phyloP scores from a whole-genome alignment of 2,329 filamentous ascomycete species.

The Trematosphaeria pertusa region DNA sequence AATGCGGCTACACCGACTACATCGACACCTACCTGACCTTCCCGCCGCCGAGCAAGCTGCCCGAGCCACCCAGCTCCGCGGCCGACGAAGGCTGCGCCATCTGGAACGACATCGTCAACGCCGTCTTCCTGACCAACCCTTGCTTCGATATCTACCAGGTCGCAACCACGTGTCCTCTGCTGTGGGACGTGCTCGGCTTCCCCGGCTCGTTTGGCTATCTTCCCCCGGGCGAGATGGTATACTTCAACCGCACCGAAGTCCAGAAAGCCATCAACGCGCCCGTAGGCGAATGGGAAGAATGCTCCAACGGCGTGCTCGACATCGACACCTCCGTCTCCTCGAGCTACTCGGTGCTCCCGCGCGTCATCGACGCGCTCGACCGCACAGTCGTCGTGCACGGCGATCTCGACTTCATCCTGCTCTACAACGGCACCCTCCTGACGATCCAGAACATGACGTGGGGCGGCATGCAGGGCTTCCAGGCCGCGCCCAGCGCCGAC shows the following conservation, averaged over 20 bases:
- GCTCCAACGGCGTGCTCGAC: slow-evolving; percentile 56
- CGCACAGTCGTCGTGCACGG: slow-evolving; percentile 77
- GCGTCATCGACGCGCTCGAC: slow-evolving; percentile 75
- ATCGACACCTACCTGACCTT: slow-evolving; percentile 69
- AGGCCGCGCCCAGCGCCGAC: slow-evolving; percentile 63
- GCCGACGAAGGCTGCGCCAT: slow-evolving; percentile 63
- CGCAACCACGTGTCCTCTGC: slow-evolving; percentile 72
- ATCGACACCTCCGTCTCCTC: slow-evolving; percentile 63
- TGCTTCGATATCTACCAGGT: slow-evolving; percentile 83
- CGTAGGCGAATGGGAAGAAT: slow-evolving; percentile 63
- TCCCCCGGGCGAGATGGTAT: slow-evolving; percentile 67
- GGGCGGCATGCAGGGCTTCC: slow-evolving; percentile 75
- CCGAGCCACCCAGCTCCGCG: slow-evolving; percentile 55
- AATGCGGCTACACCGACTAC: slow-evolving; percentile 70
- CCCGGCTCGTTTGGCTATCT: slow-evolving; percentile 70
- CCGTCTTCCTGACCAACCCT: slow-evolving; percentile 68
- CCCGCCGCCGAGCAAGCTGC: slow-evolving; percentile 70
- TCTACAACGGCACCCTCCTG: slow-evolving; percentile 73
- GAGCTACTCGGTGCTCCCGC: slow-evolving; percentile 66
- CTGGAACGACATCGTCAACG: slow-evolving; percentile 63
- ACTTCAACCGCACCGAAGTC: slow-evolving; percentile 75
- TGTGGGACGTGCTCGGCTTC: slow-evolving; percentile 74
- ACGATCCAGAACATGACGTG: slow-evolving; percentile 84
- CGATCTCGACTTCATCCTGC: slow-evolving; percentile 70
- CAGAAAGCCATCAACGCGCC: slow-evolving; percentile 73